Conservation (phyloP, 768 basidiomycete genomes). For the Trametes villosa region DNA sequence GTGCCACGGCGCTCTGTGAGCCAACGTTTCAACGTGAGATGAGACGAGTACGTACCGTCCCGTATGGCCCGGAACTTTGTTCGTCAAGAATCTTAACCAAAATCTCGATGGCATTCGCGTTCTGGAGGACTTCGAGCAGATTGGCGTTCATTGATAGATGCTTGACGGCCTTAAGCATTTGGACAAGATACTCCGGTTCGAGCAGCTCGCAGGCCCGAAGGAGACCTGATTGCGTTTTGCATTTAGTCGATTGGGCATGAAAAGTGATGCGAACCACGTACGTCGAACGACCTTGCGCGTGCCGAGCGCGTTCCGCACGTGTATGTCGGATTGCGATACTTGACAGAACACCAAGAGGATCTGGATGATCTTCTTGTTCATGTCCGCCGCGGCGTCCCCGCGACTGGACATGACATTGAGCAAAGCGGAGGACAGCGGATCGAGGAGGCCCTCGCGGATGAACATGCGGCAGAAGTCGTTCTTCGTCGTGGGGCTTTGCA, state of each 20-base stretch:
- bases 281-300: slow-evolving; percentile 88
- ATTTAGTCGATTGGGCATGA: slow-evolving; percentile 6
- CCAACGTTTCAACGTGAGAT: not conserved
- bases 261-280: slow-evolving; percentile 46
- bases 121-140: slow-evolving; percentile 91
- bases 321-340: slow-evolving; percentile 93
- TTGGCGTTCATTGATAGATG: slow-evolving; percentile 94
- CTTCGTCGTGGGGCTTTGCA: slow-evolving; percentile 94
- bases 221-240: slow-evolving; percentile 55
- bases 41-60: slow-evolving; percentile 59
- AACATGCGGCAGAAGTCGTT: slow-evolving; percentile 99
- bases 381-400: slow-evolving; percentile 66
- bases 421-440: slow-evolving; percentile 89
- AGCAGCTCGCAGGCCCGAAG: slow-evolving; percentile 86
- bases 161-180: slow-evolving; percentile 93
- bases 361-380: slow-evolving; percentile 88
- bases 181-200: slow-evolving; percentile 85
- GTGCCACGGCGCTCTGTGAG: not conserved
- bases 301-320: slow-evolving; percentile 91
- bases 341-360: slow-evolving; percentile 92
- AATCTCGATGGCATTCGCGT: slow-evolving; percentile 92
- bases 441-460: slow-evolving; percentile 91
- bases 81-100: slow-evolving; percentile 85
- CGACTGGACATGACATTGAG: slow-evolving; percentile 84
- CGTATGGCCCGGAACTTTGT: slow-evolving; percentile 76